Conservation (phyloP, 2,329 filamentous ascomycete genomes). For the Arthrobotrys megalospora region DNA sequence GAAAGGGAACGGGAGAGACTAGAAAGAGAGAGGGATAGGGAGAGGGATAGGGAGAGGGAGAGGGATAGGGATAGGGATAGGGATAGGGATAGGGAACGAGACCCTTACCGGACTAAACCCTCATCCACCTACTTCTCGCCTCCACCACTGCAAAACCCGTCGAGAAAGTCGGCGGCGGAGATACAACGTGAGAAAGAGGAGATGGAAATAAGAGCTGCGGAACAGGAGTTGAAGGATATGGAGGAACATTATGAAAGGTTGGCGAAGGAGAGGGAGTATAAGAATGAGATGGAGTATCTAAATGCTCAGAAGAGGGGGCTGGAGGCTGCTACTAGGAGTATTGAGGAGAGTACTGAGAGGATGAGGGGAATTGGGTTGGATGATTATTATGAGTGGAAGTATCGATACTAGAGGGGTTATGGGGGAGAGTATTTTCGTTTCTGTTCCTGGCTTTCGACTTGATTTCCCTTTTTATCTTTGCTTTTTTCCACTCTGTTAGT, state of each 20-base stretch:
- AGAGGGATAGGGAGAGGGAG: neutral
- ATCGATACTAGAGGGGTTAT: constrained; percentile 23
- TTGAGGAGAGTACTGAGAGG: constrained; percentile 20
- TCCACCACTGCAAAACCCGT: neutral
- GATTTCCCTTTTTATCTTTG: constrained; percentile 1
- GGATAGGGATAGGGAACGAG: neutral
- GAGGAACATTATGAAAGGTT: constrained; percentile 16
- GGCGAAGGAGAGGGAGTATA: constrained; percentile 27
- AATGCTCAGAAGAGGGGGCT: constrained; percentile 29
- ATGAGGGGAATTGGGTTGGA: constrained; percentile 34
- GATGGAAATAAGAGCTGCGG: constrained; percentile 25
- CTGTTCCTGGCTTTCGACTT: neutral
- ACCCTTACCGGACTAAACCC: neutral
- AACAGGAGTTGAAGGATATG: constrained; percentile 40
- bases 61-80: neutral
- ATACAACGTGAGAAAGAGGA: constrained; percentile 38
- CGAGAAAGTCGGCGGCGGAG: neutral
- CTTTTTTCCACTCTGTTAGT: neutral
- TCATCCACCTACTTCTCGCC: constrained; percentile 17
- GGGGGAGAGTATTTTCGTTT: neutral
- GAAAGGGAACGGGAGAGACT: neutral
- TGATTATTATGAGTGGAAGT: constrained; percentile 27
- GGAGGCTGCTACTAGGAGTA: constrained; percentile 25
- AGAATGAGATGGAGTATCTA: constrained; percentile 40
- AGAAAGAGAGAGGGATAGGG: neutral